Base-by-base conservation (phyloP, 257 asterid species). In the Linderniella brevidens region DNA sequence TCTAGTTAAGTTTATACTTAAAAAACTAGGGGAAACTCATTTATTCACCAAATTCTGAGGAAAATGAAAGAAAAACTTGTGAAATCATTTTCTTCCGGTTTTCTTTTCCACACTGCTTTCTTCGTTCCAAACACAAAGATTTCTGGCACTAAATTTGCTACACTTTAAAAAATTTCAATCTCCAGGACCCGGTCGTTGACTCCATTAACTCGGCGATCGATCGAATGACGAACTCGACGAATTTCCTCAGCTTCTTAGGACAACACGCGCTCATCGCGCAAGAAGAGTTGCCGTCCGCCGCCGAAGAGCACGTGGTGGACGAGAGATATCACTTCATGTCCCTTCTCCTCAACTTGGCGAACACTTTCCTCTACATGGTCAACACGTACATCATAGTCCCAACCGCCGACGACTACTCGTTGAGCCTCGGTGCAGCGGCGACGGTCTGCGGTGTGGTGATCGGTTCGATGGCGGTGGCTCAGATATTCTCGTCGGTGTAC, bases 181-280 rank as follows among this genome's bases (percentile, higher is more conserved):
- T 63, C 65, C 79, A 88, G 96, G 99, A 90, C 64, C 71, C 99
- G 19, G 81, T 90, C 13, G 92, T 90, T 51, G 94, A 90, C 56
- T 57, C 93, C 29, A 64, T 90, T 52, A 70, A 62, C 64, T 59
- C 94, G 64, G 99, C 96, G 12, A 77, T 71, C 51, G 99, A 85
- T 70, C 69, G 94, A 68, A 73, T 90, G 63, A 63, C 76, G 55
- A 56, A 90, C 65, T 85, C 96, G 38, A 90, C 99, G 37, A 81
- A 81, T 61, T 86, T 81, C 76, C 94, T 90, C 16, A 66, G 71
- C 68, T 90, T 77, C 60, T 65, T 90, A 58, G 99, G 92, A 8
- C 96, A 90, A 59, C 99, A 90, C 75, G 99, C 99, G 41, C 87
- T 90, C 65, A 90, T 90, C 60, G 81, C 85, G 93, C 96, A 79